A percentile compares a stretch with the other conserved stretches of the same genome.
phyloP scores from a whole-genome alignment of 371 early-diverging fungal species.

The Smittium mucronatum region DNA sequence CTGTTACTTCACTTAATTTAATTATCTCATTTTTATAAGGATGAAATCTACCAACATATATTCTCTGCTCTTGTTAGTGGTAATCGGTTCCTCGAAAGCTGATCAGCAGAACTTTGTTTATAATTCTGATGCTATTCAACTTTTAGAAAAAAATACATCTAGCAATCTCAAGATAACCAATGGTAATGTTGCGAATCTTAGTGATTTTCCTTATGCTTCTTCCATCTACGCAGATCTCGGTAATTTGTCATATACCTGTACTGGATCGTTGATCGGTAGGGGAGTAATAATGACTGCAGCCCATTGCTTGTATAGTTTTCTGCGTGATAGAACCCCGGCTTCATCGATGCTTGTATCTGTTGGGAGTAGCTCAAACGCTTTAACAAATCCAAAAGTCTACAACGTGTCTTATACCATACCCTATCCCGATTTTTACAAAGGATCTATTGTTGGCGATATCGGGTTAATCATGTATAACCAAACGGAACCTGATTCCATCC shows the following conservation, averaged over 20 bases:
- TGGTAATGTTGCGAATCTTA: no score
- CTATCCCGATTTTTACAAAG: constrained; percentile 19
- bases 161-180: no score
- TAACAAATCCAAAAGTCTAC: background rate
- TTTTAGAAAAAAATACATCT: no score
- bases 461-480: constrained; percentile 19
- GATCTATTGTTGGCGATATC: constrained; percentile 18
- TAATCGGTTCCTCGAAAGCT: no score
- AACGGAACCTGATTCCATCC: constrained; percentile 11
- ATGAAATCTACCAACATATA: no score
- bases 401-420: constrained; percentile 14
- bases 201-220: constrained; percentile 10
- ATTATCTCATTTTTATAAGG: no score
- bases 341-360: background rate
- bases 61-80: no score
- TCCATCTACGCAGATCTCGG: constrained; percentile 2
- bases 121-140: no score
- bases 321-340: background rate
- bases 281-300: constrained; percentile 4
- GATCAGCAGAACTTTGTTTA: no score
- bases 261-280: constrained; percentile 2
- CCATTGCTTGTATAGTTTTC: constrained; percentile 7
- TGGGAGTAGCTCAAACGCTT: background rate
- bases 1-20: no score
- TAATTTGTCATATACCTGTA: background rate